Conservation (phyloP, 305 asterid species). For the Euphrasia arctica region DNA sequence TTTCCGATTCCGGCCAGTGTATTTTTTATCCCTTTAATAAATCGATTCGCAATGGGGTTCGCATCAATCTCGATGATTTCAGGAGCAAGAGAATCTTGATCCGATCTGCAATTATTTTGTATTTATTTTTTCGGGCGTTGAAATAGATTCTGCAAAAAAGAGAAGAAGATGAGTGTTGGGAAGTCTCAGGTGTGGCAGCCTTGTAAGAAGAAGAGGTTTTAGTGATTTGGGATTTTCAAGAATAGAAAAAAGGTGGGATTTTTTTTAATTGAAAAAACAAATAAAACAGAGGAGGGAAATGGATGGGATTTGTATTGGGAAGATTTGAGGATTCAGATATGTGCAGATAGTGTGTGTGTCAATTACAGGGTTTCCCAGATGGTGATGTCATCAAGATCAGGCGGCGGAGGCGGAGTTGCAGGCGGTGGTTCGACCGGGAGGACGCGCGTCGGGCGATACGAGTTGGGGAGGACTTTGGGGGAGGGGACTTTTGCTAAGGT, state of each 20-base stretch:
- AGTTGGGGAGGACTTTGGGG: conserved; percentile 88
- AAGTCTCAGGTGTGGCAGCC: conserved; percentile 99
- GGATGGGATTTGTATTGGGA: conserved; percentile 46
- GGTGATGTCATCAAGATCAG: conserved; percentile 56
- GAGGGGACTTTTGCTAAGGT: conserved; percentile 96
- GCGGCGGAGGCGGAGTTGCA: conserved; percentile 35
- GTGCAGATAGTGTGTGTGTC: conserved; percentile 5
- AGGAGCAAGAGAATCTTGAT: conserved; percentile 8
- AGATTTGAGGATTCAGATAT: neutral
- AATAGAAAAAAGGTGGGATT: no score
- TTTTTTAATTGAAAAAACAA: neutral
- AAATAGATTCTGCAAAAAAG: neutral
- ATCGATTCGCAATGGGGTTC: neutral
- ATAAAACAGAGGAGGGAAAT: conserved; percentile 30
- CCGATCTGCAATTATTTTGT: conserved; percentile 8
- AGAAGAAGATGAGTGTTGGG: conserved; percentile 46
- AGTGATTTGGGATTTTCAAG: conserved; percentile 11
- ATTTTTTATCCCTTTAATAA: no score
- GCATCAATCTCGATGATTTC: neutral
- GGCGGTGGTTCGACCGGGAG: conserved; percentile 35
- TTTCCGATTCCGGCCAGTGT: neutral
- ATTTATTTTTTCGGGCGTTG: neutral
- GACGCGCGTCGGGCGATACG: conserved; percentile 91
- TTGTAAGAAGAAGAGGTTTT: conserved; percentile 92
- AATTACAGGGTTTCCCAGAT: conserved; percentile 20